These are phyloP conservation scores for Fistulifera pelliculosa DNA, from an alignment of 108 stramenopile genomes.

Conservation along the genomic window DNA sequence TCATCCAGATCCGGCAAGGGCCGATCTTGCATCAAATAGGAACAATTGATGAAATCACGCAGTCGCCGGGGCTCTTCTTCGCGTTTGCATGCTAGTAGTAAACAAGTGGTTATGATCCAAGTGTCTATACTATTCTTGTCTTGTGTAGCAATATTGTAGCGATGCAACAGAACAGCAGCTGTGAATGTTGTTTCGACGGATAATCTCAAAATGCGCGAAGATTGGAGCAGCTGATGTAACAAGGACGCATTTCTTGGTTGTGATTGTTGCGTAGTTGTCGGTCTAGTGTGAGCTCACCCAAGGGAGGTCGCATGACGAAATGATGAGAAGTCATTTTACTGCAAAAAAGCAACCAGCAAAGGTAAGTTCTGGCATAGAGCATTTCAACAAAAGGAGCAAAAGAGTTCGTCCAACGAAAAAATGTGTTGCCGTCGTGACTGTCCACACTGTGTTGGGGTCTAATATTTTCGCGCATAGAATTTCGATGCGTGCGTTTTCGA, in stretches of 20 bases:
- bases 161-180: slow-evolving; percentile 49
- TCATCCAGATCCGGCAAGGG: slow-evolving; percentile 39
- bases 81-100: slow-evolving; percentile 64
- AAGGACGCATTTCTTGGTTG: not conserved
- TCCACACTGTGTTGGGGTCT: no score
- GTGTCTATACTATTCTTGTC: slow-evolving; percentile 14
- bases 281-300: no score
- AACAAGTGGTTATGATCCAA: slow-evolving; percentile 52
- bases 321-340: no score
- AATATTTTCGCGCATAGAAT: no score
- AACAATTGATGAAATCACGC: slow-evolving; percentile 69
- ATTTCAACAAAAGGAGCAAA: no score
- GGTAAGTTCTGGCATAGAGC: no score
- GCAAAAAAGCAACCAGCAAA: no score
- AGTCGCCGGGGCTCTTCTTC: slow-evolving; percentile 72
- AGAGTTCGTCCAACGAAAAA: no score
- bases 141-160: slow-evolving; percentile 21
- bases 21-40: slow-evolving; percentile 7
- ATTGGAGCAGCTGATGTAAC: slow-evolving; percentile 8
- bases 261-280: no score
- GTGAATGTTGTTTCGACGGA: slow-evolving; percentile 56
- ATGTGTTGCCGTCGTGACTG: no score
- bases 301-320: no score
- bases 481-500: no score
- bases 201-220: slow-evolving; percentile 42